Evolutionary conservation across 148 eudicot genomes (phyloP), one percentile per base, ranked within the genome.

Genomic region (Tetragonia tetragonoides): DNA sequence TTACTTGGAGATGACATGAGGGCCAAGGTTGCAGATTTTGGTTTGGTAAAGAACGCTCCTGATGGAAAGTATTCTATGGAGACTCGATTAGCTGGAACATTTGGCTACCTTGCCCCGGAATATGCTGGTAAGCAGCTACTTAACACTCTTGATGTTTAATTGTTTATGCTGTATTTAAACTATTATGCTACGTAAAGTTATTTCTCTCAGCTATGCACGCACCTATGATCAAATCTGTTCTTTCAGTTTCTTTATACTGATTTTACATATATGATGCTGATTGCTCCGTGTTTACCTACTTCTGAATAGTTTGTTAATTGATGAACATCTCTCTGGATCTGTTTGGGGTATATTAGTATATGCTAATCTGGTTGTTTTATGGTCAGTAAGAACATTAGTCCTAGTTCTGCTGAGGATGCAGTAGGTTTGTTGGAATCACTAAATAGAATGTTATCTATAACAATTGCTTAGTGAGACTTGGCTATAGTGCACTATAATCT

Each of bases 1-100:
- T 68, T 80, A 61, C 73, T 80, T 7, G 79, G 83, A 9, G 83
- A 80, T 80, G 77, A 80, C 21, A 80, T 80, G 83, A 75, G 79
- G 65, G 83, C 83, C 44, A 80, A 80, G 79, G 83, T 80, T 40
- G 83, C 83, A 24, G 83, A 80, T 80, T 80, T 80, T 6, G 83
- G 83, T 28, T 62, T 80, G 54, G 83, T 80, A 4, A 80, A 80
- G 66, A 75, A 80, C 51, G 83, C 83, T 21, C 83, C 83, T 68
- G 83, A 80, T 75, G 83, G 83, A 17, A 80, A 80, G 38, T 61
- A 69, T 60, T 80, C 83, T 5, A 65, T 80, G 24, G 79, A 68
- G 74, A 80, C 83, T 15, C 78, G 83, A 18, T 75, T 80, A 15
- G 83, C 83, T 12, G 83, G 83, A 40, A 80, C 83, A 49, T 80